These are phyloP conservation scores for Fraxinus baroniana DNA, from an alignment of 305 asterid species.

Conservation along the genomic window DNA sequence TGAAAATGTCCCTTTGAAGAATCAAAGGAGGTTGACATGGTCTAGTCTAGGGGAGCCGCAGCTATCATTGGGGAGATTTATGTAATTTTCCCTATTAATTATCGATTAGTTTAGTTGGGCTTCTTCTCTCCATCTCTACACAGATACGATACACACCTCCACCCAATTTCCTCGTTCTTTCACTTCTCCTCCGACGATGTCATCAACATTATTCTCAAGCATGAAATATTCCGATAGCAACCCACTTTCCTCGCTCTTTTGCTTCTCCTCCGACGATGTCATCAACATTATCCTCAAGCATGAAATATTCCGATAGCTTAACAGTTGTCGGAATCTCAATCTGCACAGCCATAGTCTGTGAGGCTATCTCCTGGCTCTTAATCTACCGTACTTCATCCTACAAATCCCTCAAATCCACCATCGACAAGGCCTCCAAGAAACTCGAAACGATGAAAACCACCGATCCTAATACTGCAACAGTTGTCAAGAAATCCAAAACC, in stretches of 20 bases:
- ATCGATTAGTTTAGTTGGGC: neutral
- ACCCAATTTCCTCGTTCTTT: neutral
- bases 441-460: slow-evolving; percentile 83
- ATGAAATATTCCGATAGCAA: slow-evolving; percentile 65
- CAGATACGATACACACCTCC: neutral
- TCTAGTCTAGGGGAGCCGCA: too few relatives aligned
- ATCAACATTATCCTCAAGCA: slow-evolving; percentile 44
- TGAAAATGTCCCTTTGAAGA: too few relatives aligned
- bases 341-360: slow-evolving; percentile 81
- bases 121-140: neutral
- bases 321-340: slow-evolving; percentile 72
- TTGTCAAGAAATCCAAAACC: slow-evolving; percentile 56
- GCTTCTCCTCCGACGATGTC: slow-evolving; percentile 45
- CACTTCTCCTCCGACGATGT: slow-evolving; percentile 39
- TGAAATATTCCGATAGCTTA: slow-evolving; percentile 71
- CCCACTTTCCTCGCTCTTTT: neutral
- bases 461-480: slow-evolving; percentile 29
- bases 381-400: slow-evolving; percentile 92
- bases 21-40: too few relatives aligned
- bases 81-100: neutral
- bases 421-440: slow-evolving; percentile 93
- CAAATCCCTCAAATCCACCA: slow-evolving; percentile 87
- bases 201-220: slow-evolving; percentile 50
- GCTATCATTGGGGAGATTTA: neutral
- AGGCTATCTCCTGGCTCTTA: slow-evolving; percentile 83